These are phyloP conservation scores for Xenosphaeropsis pyriputrescens DNA, from an alignment of 2,329 filamentous ascomycete species.

Conservation along the genomic window DNA sequence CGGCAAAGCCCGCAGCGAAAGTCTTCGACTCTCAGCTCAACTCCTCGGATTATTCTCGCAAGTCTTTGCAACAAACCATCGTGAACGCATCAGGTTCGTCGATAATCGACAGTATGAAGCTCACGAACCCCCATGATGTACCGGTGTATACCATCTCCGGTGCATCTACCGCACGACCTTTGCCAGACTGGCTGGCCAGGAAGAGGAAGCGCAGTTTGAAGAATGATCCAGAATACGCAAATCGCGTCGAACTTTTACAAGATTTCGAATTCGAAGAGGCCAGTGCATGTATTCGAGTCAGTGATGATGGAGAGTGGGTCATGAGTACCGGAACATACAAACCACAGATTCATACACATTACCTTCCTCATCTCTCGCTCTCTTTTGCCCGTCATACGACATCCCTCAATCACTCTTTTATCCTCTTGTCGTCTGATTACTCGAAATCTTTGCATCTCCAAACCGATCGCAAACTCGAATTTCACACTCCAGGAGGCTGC, in stretches of 20 bases:
- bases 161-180: constrained; percentile 68
- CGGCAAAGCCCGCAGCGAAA: no score
- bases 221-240: constrained; percentile 83
- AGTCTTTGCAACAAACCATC: no score
- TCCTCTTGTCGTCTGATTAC: constrained; percentile 80
- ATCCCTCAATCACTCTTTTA: constrained; percentile 80
- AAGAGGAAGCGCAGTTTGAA: constrained; percentile 85
- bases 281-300: constrained; percentile 76
- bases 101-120: constrained; percentile 44
- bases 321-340: constrained; percentile 79
- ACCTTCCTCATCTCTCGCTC: constrained; percentile 83
- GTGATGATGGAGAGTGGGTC: constrained; percentile 92
- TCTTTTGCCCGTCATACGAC: constrained; percentile 88
- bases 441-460: constrained; percentile 91
- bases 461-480: constrained; percentile 78
- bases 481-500: constrained; percentile 78
- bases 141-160: constrained; percentile 94
- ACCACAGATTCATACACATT: constrained; percentile 87
- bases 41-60: no score
- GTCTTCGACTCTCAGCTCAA: no score
- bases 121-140: constrained; percentile 68
- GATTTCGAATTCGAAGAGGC: constrained; percentile 98
- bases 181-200: constrained; percentile 91
- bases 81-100: no score
- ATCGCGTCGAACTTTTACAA: constrained; percentile 85